Evolutionary conservation across 805 yeast genomes (phyloP), one percentile per base, ranked within the genome.

Genomic region (Lachancea meyersii): DNA sequence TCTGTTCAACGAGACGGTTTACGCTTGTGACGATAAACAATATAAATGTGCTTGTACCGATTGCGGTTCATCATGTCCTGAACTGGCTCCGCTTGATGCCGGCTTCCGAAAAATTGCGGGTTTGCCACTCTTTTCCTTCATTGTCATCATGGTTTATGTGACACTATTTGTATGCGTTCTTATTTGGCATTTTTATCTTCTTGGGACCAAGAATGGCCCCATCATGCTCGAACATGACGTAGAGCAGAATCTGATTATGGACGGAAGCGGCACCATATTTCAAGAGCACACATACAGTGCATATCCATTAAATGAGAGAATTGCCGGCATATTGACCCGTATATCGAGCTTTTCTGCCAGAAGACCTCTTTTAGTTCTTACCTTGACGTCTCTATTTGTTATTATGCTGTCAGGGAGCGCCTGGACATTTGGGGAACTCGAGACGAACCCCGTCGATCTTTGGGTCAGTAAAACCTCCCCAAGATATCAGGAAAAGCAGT

Each of bases 11-110:
- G 48, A 45, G 38, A 18, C 49, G 11, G 49, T 55, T 23, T 55
- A 48, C 55, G 41, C 61, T 1, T 91, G 97, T 60, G 74, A 78
- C 49, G 89, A 82, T 32, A 66, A 68, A 16, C 51, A 56, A 2
- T 91, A 77, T 59, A 76, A 75, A 50, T 88, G 96, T 64, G 85
- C 97, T 0, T 91, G 98, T 57, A 73, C 95, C 0, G 98, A 91
- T 63, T 91, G 98, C 61, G 78, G 83, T 0, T 68, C 60, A 1
- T 74, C 88, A 1, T 91, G 98, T 56, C 97, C 97, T 0, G 56
- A 49, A 0, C 69, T 91, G 18, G 77, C 78, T 0, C 65, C 67
- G 0, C 58, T 82, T 28, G 60, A 65, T 1, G 51, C 59, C 2
- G 57, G 62, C 0, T 45, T 48, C 3, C 85, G 96, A 59, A 64